Evolutionary conservation across 495 filamentous ascomycete species (phyloP), one percentile per base, ranked within the genome.

Genomic region (Ramalina peruviana): DNA sequence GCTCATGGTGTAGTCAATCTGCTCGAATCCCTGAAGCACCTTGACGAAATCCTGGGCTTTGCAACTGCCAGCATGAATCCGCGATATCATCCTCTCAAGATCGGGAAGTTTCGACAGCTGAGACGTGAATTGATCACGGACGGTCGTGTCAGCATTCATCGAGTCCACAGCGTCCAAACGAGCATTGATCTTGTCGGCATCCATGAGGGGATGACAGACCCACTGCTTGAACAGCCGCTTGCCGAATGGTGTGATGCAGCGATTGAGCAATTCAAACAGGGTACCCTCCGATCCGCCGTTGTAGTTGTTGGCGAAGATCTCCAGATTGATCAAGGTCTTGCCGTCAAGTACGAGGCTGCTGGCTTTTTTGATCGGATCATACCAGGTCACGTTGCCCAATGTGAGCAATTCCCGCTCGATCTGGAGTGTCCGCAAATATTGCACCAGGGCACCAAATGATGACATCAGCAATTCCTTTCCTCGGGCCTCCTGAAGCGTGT

Each of bases 11-110:
- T 89, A 86, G 40, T 93, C 87, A 16, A 97, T 95, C 63, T 94
- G 90, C 65, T 97, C 93, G 59, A 97, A 99, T 0, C 93, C 93
- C 59, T 99, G 89, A 0, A 99, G 71, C 4, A 97, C 90, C n/a
- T 76, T 79, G 20, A 94, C 78, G 59, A 99, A 99, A 62, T 97
- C 92, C 38, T 87, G 81, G 0, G 88, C 76, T 58, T 80, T 88
- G 68, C 88, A 94, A 26, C 78, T 76, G 3, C 85, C 85, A 6
- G 93, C 93, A 59, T 99, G 93, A 19, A 99, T 83, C 6, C 93
- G 82, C 30, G 93, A 97, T 50, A 97, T 93, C 39, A 97, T 70
- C 16, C 93, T 76, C 64, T 99, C 93, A 17, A 99, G 74, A 61
- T 99, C 93, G 3, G 92, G 90, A 72, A 99, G 82, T 65, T 86